These are phyloP conservation scores for Apophysomyces trapeziformis DNA, from an alignment of 371 early-diverging fungal genomes.

Conservation along the genomic window DNA sequence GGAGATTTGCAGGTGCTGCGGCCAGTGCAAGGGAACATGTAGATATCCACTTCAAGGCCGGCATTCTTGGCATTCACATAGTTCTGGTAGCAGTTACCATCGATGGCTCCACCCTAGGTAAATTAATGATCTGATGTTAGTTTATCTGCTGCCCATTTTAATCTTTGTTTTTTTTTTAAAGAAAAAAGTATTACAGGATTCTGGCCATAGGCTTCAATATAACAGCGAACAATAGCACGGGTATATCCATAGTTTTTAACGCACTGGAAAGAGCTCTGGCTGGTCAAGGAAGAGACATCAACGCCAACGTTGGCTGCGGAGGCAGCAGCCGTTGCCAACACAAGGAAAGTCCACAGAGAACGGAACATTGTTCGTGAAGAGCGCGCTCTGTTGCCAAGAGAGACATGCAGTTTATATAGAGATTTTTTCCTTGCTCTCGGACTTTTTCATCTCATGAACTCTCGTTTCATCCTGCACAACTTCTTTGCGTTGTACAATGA, in stretches of 20 bases:
- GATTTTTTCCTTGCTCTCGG: not conserved
- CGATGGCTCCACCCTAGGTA: slow-evolving; percentile 24
- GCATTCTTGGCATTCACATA: slow-evolving; percentile 25
- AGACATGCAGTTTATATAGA: slow-evolving; percentile 3
- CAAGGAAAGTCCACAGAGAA: not conserved
- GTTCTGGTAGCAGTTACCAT: slow-evolving; percentile 22
- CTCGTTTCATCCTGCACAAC: too few species aligned
- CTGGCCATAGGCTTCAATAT: slow-evolving; percentile 23
- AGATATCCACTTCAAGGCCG: slow-evolving; percentile 25
- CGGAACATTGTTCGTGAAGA: not conserved
- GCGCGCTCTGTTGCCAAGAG: not conserved
- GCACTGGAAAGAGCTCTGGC: slow-evolving; percentile 18
- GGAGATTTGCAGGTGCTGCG: slow-evolving; percentile 32
- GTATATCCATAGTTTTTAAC: slow-evolving; percentile 24
- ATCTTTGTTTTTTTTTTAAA: not conserved
- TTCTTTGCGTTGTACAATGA: too few species aligned
- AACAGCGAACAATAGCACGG: slow-evolving; percentile 26
- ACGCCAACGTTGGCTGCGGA: slow-evolving; percentile 17
- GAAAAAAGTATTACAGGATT: slow-evolving; percentile 17
- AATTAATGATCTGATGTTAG: not conserved
- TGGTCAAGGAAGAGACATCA: slow-evolving; percentile 21
- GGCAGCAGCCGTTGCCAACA: not conserved
- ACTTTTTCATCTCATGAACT: too few species aligned
- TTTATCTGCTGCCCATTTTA: not conserved
- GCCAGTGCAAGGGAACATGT: slow-evolving; percentile 36